A percentile compares a stretch with the other conserved stretches of the same genome.
Evolutionary conservation across 78 protist species (phyloP).

Genomic region (Dictyostelium intermedium): DNA sequence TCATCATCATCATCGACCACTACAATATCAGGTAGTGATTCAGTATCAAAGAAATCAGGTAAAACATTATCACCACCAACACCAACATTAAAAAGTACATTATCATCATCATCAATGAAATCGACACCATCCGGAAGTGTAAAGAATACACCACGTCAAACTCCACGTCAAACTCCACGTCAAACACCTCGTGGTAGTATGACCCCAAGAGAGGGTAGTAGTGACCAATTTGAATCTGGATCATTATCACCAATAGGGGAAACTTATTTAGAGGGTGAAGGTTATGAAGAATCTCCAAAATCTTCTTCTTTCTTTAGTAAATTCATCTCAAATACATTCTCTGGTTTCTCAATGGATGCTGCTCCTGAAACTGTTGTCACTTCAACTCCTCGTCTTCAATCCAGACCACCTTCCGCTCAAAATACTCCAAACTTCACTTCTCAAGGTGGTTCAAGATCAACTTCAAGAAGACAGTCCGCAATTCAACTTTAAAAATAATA

Average conservation of each 20-base stretch:
- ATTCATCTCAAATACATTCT: constrained; percentile 29
- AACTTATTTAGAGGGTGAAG: not conserved
- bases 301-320: not conserved
- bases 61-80: not conserved
- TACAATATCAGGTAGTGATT: not conserved
- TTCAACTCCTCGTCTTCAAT: not conserved
- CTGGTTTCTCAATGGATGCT: constrained; percentile 14
- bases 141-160: not conserved
- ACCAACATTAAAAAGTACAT: not conserved
- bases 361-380: not conserved
- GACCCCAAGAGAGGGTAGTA: not conserved
- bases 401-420: not conserved
- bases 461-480: not conserved
- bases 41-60: not conserved
- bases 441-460: not conserved
- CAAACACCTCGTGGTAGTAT: constrained; percentile 1
- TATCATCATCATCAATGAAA: not conserved
- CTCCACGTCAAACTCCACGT: constrained; percentile 6
- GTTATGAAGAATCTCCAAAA: not conserved
- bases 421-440: not conserved
- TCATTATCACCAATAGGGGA: not conserved
- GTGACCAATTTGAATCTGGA: not conserved
- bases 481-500: not conserved
- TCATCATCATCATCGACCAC: not conserved
- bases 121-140: not conserved